Base-by-base conservation (phyloP, 1,139 yeast genomes). In the Sugiyamaella castrensis region DNA sequence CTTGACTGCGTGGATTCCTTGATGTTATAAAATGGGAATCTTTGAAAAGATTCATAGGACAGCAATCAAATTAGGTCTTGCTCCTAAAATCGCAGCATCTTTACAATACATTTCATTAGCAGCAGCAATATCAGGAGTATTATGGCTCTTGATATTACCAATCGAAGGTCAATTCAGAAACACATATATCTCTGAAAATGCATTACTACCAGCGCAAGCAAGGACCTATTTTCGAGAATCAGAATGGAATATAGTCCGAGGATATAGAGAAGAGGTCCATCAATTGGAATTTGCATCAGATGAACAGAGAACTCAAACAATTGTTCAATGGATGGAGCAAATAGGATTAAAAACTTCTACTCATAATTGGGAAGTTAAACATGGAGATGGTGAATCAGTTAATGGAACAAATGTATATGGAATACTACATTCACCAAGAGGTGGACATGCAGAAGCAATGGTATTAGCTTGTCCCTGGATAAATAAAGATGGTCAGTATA, bases 391-490 rank as follows among this genome's bases (percentile, higher is more conserved):
- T 16, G 71, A 76, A 53, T 71, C 71, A 45, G 57, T 53, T 8
- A 63, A 66, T 28, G 78, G 80, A 11, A 71, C 73, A 26, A 84
- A 88, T 13, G 72, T 88, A 35, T 92, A 91, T 64, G 96, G 89
- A 0, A 79, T 91, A 12, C 75, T 87, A 69, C 96, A 88, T 63
- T 95, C 96, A 0, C 95, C 98, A 2, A 72, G 96, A 56, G 97
- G 98, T 24, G 98, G 92, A 61, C 95, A 92, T 54, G 89, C 98
- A 1, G 98, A 94, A 65, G 89, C 97, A 0, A 85, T 94, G 81
- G 95, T 91, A 2, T 67, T 94, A 40, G 86, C 84, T 8, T 89
- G 94, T 6, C 97, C 98, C 0, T 92, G 96, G 94, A 67, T 62
- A 43, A 87, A 83, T 55, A 69, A 75, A 29, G 81, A 80, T 56